A percentile compares a stretch with the other conserved stretches of the same genome.
phyloP scores from a whole-genome alignment of 2,329 filamentous ascomycete species.

The Cadophora luteo-olivacea region DNA sequence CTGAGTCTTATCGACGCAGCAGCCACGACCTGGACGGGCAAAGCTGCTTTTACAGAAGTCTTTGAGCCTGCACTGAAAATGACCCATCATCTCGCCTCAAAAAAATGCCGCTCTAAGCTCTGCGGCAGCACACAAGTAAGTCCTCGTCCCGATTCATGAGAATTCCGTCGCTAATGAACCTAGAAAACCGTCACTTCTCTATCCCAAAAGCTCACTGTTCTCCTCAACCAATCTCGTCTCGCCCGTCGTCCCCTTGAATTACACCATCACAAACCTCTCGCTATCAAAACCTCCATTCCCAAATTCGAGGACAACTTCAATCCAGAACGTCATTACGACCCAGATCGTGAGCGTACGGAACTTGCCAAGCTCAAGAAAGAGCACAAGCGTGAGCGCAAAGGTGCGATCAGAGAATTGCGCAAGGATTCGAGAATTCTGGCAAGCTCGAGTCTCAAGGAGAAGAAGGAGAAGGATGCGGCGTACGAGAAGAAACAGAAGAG shows the following conservation, averaged over 20 bases:
- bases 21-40: slow-evolving; percentile 75
- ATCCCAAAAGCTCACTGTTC: slow-evolving; percentile 54
- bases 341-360: slow-evolving; percentile 87
- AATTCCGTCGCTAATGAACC: slow-evolving; percentile 29
- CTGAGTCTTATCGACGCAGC: slow-evolving; percentile 70
- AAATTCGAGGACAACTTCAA: slow-evolving; percentile 98
- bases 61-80: slow-evolving; percentile 69
- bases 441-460: slow-evolving; percentile 85
- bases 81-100: slow-evolving; percentile 65
- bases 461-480: slow-evolving; percentile 90
- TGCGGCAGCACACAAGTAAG: slow-evolving; percentile 46
- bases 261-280: slow-evolving; percentile 85
- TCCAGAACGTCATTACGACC: slow-evolving; percentile 96
- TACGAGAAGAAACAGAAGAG: slow-evolving; percentile 97
- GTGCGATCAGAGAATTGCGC: slow-evolving; percentile 88
- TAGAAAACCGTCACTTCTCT: slow-evolving; percentile 38
- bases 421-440: slow-evolving; percentile 96
- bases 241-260: slow-evolving; percentile 81
- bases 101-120: slow-evolving; percentile 57
- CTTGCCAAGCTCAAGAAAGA: slow-evolving; percentile 84
- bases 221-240: slow-evolving; percentile 67
- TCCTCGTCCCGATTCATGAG: not conserved
- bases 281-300: slow-evolving; percentile 87
- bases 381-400: slow-evolving; percentile 95
- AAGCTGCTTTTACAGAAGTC: slow-evolving; percentile 79